Conservation (phyloP, 768 basidiomycete species). For the Lyophyllum semitale region DNA sequence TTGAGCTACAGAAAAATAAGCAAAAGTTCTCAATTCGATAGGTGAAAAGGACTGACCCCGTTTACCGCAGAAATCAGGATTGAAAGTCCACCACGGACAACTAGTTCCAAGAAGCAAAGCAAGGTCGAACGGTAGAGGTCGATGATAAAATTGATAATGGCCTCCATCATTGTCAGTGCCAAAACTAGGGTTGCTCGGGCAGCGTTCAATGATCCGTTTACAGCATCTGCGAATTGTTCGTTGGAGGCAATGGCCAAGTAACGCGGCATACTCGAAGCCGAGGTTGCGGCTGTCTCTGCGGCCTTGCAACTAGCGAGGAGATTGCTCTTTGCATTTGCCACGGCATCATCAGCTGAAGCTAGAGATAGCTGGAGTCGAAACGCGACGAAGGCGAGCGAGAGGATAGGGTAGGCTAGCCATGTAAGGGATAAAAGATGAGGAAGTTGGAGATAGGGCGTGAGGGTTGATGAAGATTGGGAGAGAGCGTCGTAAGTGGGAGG, state of each 20-base stretch:
- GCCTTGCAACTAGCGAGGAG: constrained; percentile 86
- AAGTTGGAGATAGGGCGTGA: constrained; percentile 84
- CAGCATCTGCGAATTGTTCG: constrained; percentile 71
- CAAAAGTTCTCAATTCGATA: not conserved
- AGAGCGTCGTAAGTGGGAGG: constrained; percentile 61
- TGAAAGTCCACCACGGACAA: constrained; percentile 77
- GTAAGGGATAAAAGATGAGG: constrained; percentile 82
- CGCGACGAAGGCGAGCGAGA: constrained; percentile 86
- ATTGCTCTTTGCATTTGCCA: constrained; percentile 69
- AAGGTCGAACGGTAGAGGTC: constrained; percentile 92
- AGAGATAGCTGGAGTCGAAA: constrained; percentile 81
- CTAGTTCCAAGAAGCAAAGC: constrained; percentile 90
- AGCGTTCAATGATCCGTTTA: constrained; percentile 77
- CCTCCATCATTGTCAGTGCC: constrained; percentile 82
- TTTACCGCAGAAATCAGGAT: constrained; percentile 82
- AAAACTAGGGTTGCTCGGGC: constrained; percentile 74
- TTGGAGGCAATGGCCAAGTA: constrained; percentile 87
- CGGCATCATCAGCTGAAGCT: constrained; percentile 63
- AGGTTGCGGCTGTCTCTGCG: constrained; percentile 79
- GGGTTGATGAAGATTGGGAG: constrained; percentile 40
- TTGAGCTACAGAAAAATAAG: constrained; percentile 55
- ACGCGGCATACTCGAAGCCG: constrained; percentile 85
- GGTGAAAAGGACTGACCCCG: constrained; percentile 56
- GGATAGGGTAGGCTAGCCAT: constrained; percentile 89
- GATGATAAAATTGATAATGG: constrained; percentile 87